phyloP scores from a whole-genome alignment of 164 flowering plant species.

The Stephania cephalantha region DNA sequence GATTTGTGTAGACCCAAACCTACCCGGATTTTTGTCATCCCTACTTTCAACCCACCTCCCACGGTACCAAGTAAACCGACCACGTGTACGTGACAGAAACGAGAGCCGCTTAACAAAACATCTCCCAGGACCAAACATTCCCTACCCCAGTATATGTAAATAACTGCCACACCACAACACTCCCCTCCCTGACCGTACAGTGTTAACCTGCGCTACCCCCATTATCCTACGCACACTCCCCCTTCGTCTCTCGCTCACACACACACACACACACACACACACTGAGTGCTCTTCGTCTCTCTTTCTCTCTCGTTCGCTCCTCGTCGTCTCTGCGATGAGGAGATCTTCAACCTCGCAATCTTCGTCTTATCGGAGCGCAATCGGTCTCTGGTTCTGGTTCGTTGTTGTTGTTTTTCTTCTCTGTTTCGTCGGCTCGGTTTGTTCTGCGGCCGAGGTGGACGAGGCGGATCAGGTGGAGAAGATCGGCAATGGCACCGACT shows the following conservation, averaged over 20 bases:
- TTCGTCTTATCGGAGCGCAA: neutral
- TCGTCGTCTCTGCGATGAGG: constrained; percentile 17
- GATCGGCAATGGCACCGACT: constrained; percentile 21
- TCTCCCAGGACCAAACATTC: neutral
- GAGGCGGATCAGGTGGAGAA: constrained; percentile 14
- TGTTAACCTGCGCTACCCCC: neutral
- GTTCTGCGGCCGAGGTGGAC: constrained; percentile 4
- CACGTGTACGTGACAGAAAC: neutral
- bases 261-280: neutral
- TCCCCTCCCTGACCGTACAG: neutral
- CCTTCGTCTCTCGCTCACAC: neutral
- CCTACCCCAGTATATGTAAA: neutral
- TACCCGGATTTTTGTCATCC: no score
- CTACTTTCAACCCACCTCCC: no score
- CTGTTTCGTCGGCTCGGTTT: constrained; percentile 2
- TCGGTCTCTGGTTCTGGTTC: neutral
- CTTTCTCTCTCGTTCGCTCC: neutral
- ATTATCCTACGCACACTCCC: neutral
- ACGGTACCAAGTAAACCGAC: neutral
- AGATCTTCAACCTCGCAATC: neutral
- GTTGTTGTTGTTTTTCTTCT: neutral
- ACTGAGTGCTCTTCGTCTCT: neutral
- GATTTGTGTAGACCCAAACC: no score
- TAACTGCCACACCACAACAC: neutral
- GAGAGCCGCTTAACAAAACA: neutral